Evolutionary conservation across 371 early-diverging fungal species (phyloP).

Genomic region (Syncephalastrum contaminatum): DNA sequence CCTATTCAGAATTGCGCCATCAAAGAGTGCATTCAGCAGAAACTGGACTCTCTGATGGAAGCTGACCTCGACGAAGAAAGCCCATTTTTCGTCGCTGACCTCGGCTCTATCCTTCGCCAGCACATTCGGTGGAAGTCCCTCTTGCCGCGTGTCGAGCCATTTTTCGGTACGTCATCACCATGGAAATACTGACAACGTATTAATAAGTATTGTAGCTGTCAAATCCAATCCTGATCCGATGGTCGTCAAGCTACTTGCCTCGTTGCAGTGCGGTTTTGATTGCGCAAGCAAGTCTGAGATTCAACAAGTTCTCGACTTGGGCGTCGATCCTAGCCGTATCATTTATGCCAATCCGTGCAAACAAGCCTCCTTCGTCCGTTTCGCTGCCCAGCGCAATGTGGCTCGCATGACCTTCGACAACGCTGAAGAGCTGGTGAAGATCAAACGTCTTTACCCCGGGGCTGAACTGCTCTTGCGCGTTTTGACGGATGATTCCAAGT

Average conservation of each 20-base stretch:
- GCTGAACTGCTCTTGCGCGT: conserved; percentile 92
- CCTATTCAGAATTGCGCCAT: conserved; percentile 30
- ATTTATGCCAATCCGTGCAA: conserved; percentile 99
- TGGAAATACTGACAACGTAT: too few species aligned
- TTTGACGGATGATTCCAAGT: conserved; percentile 92
- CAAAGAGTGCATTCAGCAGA: conserved; percentile 29
- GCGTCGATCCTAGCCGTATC: conserved; percentile 77
- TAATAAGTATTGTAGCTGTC: conserved; percentile 61
- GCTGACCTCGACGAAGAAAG: conserved; percentile 74
- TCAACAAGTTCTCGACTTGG: conserved; percentile 75
- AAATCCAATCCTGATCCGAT: conserved; percentile 95
- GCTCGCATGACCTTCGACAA: conserved; percentile 97
- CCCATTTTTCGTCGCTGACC: conserved; percentile 92
- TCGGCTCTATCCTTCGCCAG: conserved; percentile 88
- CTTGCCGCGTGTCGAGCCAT: conserved; percentile 93
- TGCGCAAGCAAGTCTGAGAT: conserved; percentile 89
- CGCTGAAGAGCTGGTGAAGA: conserved; percentile 93
- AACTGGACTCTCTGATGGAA: conserved; percentile 36
- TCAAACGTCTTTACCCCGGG: conserved; percentile 76
- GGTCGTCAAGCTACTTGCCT: conserved; percentile 82
- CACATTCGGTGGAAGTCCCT: conserved; percentile 76
- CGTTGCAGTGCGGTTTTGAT: conserved; percentile 91
- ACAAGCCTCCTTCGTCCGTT: conserved; percentile 92
- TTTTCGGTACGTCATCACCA: conserved; percentile 68
- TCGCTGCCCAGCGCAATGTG: conserved; percentile 76